phyloP scores from a whole-genome alignment of 495 filamentous ascomycete species.

The Mycothermus thermophilus region DNA sequence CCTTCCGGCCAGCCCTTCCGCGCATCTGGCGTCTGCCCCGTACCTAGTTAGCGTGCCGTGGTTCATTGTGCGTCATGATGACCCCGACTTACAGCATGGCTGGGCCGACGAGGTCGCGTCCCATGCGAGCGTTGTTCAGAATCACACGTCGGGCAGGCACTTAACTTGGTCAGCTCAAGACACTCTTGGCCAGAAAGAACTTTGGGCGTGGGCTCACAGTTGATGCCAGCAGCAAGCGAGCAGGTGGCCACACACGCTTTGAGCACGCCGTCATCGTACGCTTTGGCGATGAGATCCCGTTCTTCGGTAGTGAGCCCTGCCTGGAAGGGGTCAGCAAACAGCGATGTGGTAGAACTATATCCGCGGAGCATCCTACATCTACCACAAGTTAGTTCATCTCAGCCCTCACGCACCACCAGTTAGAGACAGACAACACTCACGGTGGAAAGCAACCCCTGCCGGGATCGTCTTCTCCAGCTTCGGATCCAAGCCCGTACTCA shows the following conservation, averaged over 20 bases:
- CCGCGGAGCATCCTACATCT: slow-evolving; percentile 6
- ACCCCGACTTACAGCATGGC: slow-evolving; percentile 63
- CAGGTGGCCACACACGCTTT: slow-evolving; percentile 71
- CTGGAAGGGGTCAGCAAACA: slow-evolving; percentile 21
- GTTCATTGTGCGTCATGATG: background rate
- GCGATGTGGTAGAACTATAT: background rate
- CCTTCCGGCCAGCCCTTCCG: slow-evolving; percentile 69
- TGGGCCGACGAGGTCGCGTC: slow-evolving; percentile 59
- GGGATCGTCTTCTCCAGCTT: slow-evolving; percentile 50
- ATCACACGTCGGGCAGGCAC: slow-evolving; percentile 58
- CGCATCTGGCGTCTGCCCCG: slow-evolving; percentile 61
- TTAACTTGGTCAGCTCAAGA: slow-evolving; percentile 1
- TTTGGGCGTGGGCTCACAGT: slow-evolving; percentile 27
- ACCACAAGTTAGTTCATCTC: background rate
- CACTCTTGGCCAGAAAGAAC: too few relatives aligned
- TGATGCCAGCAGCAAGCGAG: slow-evolving; percentile 75
- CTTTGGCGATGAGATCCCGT: slow-evolving; percentile 56
- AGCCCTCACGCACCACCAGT: too few relatives aligned
- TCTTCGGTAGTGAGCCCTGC: slow-evolving; percentile 72
- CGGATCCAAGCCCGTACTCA: slow-evolving; percentile 52
- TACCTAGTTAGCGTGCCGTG: slow-evolving; percentile 5
- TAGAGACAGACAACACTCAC: slow-evolving; percentile 18
- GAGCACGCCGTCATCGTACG: slow-evolving; percentile 56
- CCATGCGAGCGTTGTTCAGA: slow-evolving; percentile 65
- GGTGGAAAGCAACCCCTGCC: slow-evolving; percentile 65